Evolutionary conservation across 768 basidiomycete species (phyloP), one percentile per base, ranked within the genome.

Genomic region (Saitozyma podzolica): DNA sequence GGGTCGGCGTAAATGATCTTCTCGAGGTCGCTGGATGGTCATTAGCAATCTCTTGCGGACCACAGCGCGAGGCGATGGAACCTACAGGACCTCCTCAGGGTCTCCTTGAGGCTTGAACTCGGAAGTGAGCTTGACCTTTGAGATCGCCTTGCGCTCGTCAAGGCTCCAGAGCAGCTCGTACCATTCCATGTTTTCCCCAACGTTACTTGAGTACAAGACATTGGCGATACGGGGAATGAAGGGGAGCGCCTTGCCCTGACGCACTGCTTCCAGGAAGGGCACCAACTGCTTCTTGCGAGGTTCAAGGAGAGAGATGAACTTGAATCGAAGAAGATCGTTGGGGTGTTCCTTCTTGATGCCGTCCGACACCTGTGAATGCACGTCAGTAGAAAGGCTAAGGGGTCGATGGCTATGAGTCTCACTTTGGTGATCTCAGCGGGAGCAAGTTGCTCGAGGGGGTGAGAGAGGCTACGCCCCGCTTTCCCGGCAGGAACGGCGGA

Each of bases 71-170:
- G n/a, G n/a, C n/a, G n/a, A n/a, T n/a, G n/a, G 8, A 43, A 29
- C n/a, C n/a, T 41, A 39, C 20, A 56, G 8, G 7, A 56, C 55
- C 41, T 56, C 40, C n/a, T 29, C 55, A n/a, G 55, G n/a, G 40
- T 56, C 55, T 6, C 55, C 55, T 40, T 40, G 55, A 11, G 40
- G 41, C 37, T 41, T 29, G 55, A 56, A 17, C 55, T 56, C 41
- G 9, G n/a, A 56, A 20, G 49, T 50, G n/a, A 50, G 14, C 49
- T 50, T 50, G 49, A 50, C 49, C 14, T 50, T 50, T 16, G 49
- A 50, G n/a, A n/a, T n/a, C n/a, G n/a, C n/a, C n/a, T n/a, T n/a
- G n/a, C n/a, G n/a, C n/a, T n/a, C n/a, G n/a, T n/a, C n/a, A n/a
- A n/a, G n/a, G n/a, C n/a, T n/a, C n/a, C n/a, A n/a, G n/a, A n/a